Evolutionary conservation across 2,329 filamentous ascomycete species (phyloP).

Genomic region (Emergomyces pasteurianus): DNA sequence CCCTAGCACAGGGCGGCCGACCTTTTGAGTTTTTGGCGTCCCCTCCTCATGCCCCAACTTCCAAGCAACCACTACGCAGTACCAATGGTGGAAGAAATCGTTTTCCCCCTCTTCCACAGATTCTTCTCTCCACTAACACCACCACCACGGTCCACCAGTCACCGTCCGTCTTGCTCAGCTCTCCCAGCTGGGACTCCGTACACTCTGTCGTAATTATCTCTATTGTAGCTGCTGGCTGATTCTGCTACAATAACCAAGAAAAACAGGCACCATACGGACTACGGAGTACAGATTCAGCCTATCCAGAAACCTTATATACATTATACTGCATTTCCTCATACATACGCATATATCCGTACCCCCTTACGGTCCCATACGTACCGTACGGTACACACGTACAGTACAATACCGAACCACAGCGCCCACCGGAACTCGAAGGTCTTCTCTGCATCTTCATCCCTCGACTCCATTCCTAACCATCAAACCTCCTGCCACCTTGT

Average conservation of each 20-base stretch:
- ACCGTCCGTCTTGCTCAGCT: neutral
- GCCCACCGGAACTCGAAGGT: neutral
- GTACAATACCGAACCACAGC: neutral
- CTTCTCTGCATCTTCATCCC: neutral
- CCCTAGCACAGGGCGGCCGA: neutral
- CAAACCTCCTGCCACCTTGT: neutral
- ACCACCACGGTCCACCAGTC: too few relatives aligned
- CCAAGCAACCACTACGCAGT: too few relatives aligned
- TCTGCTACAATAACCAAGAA: neutral
- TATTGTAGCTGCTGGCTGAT: too few relatives aligned
- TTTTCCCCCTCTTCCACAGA: neutral
- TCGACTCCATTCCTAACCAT: neutral
- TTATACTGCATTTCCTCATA: neutral
- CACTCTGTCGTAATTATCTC: too few relatives aligned
- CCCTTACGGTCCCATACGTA: neutral
- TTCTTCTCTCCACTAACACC: neutral
- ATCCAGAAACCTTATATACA: neutral
- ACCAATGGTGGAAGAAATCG: neutral
- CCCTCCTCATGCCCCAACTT: too few relatives aligned
- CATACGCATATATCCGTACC: neutral
- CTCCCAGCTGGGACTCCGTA: neutral
- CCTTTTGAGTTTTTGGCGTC: too few relatives aligned
- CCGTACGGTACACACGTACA: neutral
- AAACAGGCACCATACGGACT: neutral
- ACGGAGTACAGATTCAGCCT: neutral